Conservation (phyloP, 768 basidiomycete species). For the Exidia glandulosa region DNA sequence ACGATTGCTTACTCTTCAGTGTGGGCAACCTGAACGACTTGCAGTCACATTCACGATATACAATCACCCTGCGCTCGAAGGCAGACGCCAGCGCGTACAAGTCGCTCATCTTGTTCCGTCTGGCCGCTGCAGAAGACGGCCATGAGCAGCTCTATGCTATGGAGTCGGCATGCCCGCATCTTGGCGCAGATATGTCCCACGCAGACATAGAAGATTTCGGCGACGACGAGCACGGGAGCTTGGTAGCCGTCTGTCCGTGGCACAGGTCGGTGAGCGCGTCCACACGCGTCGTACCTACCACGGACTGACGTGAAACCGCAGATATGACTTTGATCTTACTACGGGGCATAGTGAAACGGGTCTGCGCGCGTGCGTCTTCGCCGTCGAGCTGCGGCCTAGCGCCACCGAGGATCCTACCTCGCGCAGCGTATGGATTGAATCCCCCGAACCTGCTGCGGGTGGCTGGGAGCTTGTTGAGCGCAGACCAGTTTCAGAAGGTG, state of each 20-base stretch:
- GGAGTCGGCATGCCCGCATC: constrained; percentile 72
- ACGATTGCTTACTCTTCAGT: not conserved
- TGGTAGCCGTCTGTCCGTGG: constrained; percentile 68
- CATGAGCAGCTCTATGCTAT: constrained; percentile 53
- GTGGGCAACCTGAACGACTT: constrained; percentile 9
- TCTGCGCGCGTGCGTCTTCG: constrained; percentile 55
- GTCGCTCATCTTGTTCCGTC: constrained; percentile 48
- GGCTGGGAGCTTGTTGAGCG: constrained; percentile 58
- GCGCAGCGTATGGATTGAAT: constrained; percentile 48
- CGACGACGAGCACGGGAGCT: constrained; percentile 14
- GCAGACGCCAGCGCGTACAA: constrained; percentile 3
- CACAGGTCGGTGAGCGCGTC: constrained; percentile 39
- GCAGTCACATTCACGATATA: constrained; percentile 46
- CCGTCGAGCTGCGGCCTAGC: constrained; percentile 38
- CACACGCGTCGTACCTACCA: constrained; percentile 3
- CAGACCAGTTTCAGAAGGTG: constrained; percentile 64
- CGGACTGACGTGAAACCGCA: constrained; percentile 12
- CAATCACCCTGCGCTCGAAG: constrained; percentile 47
- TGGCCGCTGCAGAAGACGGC: constrained; percentile 24
- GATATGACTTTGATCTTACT: constrained; percentile 63
- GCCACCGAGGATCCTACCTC: constrained; percentile 19
- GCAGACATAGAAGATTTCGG: constrained; percentile 66
- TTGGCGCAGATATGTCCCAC: constrained; percentile 71
- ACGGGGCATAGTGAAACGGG: constrained; percentile 65
- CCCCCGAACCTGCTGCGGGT: constrained; percentile 35